These are phyloP conservation scores for Multifurca ochricompacta DNA, from an alignment of 768 basidiomycete genomes.

Conservation along the genomic window DNA sequence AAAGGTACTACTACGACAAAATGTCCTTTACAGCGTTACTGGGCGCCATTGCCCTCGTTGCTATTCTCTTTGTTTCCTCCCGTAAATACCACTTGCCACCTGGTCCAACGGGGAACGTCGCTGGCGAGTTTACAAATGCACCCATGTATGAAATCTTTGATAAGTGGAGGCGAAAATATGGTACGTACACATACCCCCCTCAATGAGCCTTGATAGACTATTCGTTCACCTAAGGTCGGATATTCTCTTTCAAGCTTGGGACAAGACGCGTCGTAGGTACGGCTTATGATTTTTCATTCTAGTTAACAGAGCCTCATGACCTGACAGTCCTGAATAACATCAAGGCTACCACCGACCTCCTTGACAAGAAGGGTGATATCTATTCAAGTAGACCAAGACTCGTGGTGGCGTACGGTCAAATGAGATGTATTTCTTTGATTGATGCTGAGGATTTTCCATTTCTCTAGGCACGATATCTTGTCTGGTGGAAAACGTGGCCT, in stretches of 20 bases:
- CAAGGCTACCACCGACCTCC: slow-evolving; percentile 2
- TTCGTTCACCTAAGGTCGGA: neutral
- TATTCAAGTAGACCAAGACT: slow-evolving; percentile 17
- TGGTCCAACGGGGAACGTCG: slow-evolving; percentile 6
- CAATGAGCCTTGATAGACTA: neutral
- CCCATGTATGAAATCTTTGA: neutral
- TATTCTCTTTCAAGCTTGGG: slow-evolving; percentile 14
- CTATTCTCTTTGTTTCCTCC: neutral
- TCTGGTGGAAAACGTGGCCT: slow-evolving; percentile 10
- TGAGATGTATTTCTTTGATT: neutral
- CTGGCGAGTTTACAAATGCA: neutral
- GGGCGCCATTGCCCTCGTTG: neutral
- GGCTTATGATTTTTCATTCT: too few relatives aligned
- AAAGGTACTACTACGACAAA: neutral
- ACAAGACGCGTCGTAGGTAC: slow-evolving; percentile 5
- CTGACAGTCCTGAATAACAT: slow-evolving; percentile 7
- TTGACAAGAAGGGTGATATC: slow-evolving; percentile 17
- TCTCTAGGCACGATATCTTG: slow-evolving; percentile 18
- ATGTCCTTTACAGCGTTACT: neutral
- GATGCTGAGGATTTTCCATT: neutral
- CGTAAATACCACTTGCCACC: slow-evolving; percentile 5
- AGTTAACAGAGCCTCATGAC: neutral
- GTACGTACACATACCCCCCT: neutral
- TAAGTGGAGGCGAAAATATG: slow-evolving; percentile 3
- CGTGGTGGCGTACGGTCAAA: slow-evolving; percentile 6